Conservation (phyloP, 129 eudicot species). For the Lactuca sativa region DNA sequence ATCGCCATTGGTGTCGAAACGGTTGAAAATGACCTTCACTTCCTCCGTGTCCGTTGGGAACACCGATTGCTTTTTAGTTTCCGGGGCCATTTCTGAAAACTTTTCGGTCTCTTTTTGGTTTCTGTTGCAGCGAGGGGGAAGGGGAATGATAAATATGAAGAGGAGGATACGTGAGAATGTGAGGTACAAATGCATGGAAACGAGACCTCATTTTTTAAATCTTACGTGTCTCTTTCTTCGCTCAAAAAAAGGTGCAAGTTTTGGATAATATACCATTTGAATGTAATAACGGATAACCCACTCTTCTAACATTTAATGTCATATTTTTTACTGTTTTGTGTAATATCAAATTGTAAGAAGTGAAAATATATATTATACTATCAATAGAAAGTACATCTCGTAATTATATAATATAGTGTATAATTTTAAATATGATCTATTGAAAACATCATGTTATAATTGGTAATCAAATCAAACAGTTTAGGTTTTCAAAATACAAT, state of each 20-base stretch:
- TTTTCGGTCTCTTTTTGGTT: slow-evolving; percentile 1
- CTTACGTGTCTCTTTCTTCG: slow-evolving; percentile 10
- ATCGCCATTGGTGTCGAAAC: slow-evolving; percentile 81
- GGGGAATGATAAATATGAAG: slow-evolving; percentile 4
- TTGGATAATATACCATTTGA: neutral
- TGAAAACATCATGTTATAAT: no score
- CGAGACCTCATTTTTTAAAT: slow-evolving; percentile 6
- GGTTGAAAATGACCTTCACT: slow-evolving; percentile 58
- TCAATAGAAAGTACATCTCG: neutral
- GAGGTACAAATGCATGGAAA: slow-evolving; percentile 31
- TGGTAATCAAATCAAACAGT: no score
- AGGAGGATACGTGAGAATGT: slow-evolving; percentile 11
- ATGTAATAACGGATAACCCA: neutral
- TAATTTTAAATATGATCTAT: no score
- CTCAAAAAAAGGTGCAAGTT: neutral
- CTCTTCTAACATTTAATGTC: neutral
- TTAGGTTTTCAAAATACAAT: no score
- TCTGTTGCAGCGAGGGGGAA: neutral
- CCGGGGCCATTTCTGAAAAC: slow-evolving; percentile 26
- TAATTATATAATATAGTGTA: no score
- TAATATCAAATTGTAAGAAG: neutral
- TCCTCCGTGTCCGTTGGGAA: slow-evolving; percentile 53
- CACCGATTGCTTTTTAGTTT: slow-evolving; percentile 24
- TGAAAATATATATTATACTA: no score
- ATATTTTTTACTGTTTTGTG: neutral